Percentiles rank a stretch among this genome's conserved stretches.
Evolutionary conservation across 495 filamentous ascomycete genomes (phyloP).

Genomic region (Pseudotulostoma volvatum): DNA sequence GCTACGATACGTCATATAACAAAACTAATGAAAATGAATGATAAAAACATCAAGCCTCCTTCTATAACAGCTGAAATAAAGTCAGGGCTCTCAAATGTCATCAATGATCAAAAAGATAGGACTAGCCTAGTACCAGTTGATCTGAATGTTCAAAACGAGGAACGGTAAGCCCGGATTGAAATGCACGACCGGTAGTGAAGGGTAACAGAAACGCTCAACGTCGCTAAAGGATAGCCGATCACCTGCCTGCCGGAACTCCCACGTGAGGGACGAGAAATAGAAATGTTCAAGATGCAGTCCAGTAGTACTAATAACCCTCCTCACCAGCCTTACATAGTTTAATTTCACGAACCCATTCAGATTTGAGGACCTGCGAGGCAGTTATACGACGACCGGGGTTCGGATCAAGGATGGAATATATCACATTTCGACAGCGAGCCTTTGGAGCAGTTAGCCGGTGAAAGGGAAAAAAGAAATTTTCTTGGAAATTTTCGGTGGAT

Average conservation of each 20-base stretch:
- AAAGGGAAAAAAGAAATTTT: constrained; percentile 5
- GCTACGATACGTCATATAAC: too few species aligned
- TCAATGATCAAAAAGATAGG: too few species aligned
- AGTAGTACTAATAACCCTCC: constrained; percentile 52
- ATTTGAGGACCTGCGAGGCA: constrained; percentile 89
- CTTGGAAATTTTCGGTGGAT: constrained; percentile 3
- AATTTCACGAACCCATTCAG: constrained; percentile 96
- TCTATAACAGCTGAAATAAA: too few species aligned
- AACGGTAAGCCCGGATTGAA: too few species aligned
- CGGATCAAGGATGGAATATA: constrained; percentile 97
- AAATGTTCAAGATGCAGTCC: too few species aligned
- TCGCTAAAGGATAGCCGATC: neutral
- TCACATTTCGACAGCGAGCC: constrained; percentile 96
- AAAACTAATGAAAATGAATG: too few species aligned
- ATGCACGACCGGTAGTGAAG: constrained; percentile 4
- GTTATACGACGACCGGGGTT: constrained; percentile 81
- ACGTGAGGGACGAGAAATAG: too few species aligned
- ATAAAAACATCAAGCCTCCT: too few species aligned
- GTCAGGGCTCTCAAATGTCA: too few species aligned
- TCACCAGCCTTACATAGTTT: constrained; percentile 90
- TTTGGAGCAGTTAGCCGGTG: constrained; percentile 18
- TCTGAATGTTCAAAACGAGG: too few species aligned
- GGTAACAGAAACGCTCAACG: constrained; percentile 3
- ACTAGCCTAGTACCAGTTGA: too few species aligned
- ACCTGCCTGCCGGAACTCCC: too few species aligned